Base-by-base conservation (phyloP, 2,329 filamentous ascomycete genomes). In the Cercospora citrullina region DNA sequence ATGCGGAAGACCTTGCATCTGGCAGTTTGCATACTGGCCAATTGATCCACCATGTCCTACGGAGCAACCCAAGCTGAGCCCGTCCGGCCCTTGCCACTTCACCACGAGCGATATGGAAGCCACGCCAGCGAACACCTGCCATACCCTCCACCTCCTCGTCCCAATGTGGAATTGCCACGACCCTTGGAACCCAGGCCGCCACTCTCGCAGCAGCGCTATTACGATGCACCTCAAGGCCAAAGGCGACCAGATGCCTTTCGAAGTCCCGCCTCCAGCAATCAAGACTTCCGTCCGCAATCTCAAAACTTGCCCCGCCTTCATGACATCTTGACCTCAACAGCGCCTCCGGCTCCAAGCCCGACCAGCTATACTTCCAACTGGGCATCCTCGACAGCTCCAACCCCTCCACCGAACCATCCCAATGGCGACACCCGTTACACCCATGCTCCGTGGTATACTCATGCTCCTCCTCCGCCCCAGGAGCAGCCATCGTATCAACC, bases 241-340 rank as follows among this genome's bases (percentile, higher is more conserved):
- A 51, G 70, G 42, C 66, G 70, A 39, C 69, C 67, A 31, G 73
- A 73, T 64, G 65, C 69, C 5, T 72, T 71, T 45, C 69, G 66
- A 21, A 67, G 63, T 21, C 64, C 72, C 23, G 36, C 60, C 42
- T 61, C 61, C 23, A 51, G 26, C 28, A 71, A 64, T 28, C 26
- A 70, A 9, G 73, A 74, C 9, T 70, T 74, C 60, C 69, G 73
- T 36, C 67, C 68, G 9, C 71, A 71, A 18, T 69, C 70, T 8
- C 75, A 73, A 51, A 76, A 64, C 28, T 61, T 77, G 16, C 75
- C 76, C 31, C 74, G 75, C 30, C 61, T 77, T 1, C 71, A 73
- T 23, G 76, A 77, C 58, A 76, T 77, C 21, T 57, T 77, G 21
- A 73, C 74, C n/a, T 73, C 73, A 60, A 59, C 60, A 5, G 62